These are phyloP conservation scores for Populus tremula DNA, from an alignment of 345 rosid genomes.

Conservation along the genomic window DNA sequence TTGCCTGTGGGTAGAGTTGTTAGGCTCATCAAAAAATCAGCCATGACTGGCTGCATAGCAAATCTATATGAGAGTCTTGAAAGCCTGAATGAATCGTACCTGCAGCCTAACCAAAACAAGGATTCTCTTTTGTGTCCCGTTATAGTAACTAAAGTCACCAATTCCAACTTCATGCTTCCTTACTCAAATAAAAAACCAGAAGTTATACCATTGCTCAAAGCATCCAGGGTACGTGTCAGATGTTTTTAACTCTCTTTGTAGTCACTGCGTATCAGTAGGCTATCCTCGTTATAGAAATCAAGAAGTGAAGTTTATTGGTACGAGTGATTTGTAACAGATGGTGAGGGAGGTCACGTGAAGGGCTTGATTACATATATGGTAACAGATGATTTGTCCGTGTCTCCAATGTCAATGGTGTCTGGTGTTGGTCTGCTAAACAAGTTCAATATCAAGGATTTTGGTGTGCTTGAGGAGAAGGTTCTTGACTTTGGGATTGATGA, in stretches of 20 bases:
- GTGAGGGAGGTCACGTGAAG: constrained; percentile 16
- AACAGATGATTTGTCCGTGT: constrained; percentile 14
- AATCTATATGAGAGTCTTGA: not conserved
- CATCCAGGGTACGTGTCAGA: not conserved
- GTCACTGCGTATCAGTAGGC: no score
- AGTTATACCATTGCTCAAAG: not conserved
- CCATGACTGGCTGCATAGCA: not conserved
- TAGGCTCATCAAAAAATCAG: not conserved
- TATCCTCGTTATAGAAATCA: no score
- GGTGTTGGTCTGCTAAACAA: constrained; percentile 11
- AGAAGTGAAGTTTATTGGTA: not conserved
- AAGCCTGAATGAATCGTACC: not conserved
- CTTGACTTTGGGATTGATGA: constrained; percentile 15
- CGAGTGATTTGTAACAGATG: no score
- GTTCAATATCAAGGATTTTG: constrained; percentile 18
- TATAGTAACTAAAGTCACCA: not conserved
- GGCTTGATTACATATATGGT: not conserved
- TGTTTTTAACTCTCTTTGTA: no score
- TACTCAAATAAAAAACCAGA: not conserved
- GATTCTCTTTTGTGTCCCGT: not conserved
- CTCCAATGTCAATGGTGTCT: constrained; percentile 15
- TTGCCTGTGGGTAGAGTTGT: not conserved
- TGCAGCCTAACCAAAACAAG: not conserved
- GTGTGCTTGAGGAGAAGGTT: constrained; percentile 4
- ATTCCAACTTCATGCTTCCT: not conserved